Evolutionary conservation across 768 basidiomycete genomes (phyloP).

Genomic region (Myochromella boudieri): DNA sequence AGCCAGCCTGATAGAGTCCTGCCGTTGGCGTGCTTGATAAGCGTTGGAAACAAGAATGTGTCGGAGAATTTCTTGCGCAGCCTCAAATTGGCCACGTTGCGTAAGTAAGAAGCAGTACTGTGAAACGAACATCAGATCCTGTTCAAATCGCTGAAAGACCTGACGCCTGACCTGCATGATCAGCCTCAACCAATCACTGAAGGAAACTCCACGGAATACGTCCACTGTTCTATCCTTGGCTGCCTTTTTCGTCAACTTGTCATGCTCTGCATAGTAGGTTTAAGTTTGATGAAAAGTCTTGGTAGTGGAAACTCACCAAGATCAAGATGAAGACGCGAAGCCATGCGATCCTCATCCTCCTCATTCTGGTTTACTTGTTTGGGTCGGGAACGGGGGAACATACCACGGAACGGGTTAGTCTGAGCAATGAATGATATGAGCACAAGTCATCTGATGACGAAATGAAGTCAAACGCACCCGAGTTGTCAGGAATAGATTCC

Average conservation of each 20-base stretch:
- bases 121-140: constrained; percentile 6
- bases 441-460: not conserved
- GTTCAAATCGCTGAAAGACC: not conserved
- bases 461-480: constrained; percentile 47
- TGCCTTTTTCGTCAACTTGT: constrained; percentile 50
- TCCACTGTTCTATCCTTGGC: constrained; percentile 48
- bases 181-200: constrained; percentile 82
- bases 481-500: constrained; percentile 77
- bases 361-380: constrained; percentile 43
- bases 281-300: no score
- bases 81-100: constrained; percentile 56
- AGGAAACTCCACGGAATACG: constrained; percentile 77
- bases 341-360: constrained; percentile 70
- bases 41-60: constrained; percentile 77
- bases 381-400: constrained; percentile 55
- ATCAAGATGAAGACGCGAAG: constrained; percentile 72
- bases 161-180: constrained; percentile 72
- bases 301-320: constrained; percentile 51
- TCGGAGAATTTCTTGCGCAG: constrained; percentile 72
- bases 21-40: constrained; percentile 58
- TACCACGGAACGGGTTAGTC: constrained; percentile 64
- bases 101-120: constrained; percentile 80
- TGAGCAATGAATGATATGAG: constrained; percentile 15
- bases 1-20: constrained; percentile 74
- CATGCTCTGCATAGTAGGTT: constrained; percentile 44